Conservation (phyloP, 768 basidiomycete genomes). For the Gyrodon lividus region DNA sequence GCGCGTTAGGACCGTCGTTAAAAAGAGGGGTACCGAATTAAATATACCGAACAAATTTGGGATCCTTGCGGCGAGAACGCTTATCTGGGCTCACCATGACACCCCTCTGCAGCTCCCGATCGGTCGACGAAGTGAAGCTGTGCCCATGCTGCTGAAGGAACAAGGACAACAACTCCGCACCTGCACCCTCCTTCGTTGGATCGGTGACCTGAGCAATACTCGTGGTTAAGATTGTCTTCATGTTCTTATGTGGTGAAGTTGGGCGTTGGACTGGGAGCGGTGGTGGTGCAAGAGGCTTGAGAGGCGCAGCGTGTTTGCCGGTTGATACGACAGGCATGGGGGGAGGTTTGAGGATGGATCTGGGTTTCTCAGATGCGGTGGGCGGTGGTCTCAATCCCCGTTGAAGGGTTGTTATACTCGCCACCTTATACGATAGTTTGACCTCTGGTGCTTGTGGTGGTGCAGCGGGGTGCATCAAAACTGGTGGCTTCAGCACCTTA, state of each 20-base stretch:
- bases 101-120: slow-evolving; percentile 46
- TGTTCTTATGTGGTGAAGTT: slow-evolving; percentile 31
- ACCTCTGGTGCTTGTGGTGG: background rate
- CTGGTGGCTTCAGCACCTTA: slow-evolving; percentile 18
- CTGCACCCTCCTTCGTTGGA: slow-evolving; percentile 47
- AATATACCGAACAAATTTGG: slow-evolving; percentile 49
- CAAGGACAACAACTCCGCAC: slow-evolving; percentile 52
- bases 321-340: slow-evolving; percentile 15
- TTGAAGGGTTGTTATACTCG: slow-evolving; percentile 4
- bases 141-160: slow-evolving; percentile 48
- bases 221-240: slow-evolving; percentile 53
- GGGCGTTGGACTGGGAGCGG: slow-evolving; percentile 17
- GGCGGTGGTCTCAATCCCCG: slow-evolving; percentile 10
- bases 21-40: background rate
- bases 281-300: slow-evolving; percentile 32
- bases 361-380: slow-evolving; percentile 15
- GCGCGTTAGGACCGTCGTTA: background rate
- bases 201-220: slow-evolving; percentile 52
- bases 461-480: slow-evolving; percentile 3
- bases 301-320: slow-evolving; percentile 11
- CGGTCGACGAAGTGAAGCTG: slow-evolving; percentile 35
- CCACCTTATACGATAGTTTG: slow-evolving; percentile 1
- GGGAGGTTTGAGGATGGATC: slow-evolving; percentile 30
- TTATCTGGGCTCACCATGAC: slow-evolving; percentile 61
- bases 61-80: slow-evolving; percentile 39